Evolutionary conservation across 2,329 filamentous ascomycete genomes (phyloP).

Genomic region (Capronia epimyces): DNA sequence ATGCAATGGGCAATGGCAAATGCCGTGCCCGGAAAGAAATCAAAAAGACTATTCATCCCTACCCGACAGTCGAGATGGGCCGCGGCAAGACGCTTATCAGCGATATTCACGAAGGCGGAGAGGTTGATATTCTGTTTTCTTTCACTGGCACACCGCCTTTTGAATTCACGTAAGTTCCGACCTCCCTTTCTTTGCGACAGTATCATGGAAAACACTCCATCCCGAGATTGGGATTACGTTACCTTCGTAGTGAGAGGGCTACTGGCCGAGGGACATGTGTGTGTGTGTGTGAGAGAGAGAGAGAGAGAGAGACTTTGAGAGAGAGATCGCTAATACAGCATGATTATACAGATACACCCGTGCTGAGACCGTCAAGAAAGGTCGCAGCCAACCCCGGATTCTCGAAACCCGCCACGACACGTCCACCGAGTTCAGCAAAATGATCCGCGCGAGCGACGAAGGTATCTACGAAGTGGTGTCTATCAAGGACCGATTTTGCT

Average conservation of each 20-base stretch:
- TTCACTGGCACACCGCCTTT: constrained; percentile 95
- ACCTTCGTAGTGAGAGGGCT: no score
- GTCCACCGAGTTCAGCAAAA: constrained; percentile 74
- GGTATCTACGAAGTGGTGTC: constrained; percentile 96
- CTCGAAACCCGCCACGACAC: constrained; percentile 87
- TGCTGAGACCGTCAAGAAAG: constrained; percentile 68
- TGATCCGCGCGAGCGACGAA: constrained; percentile 80
- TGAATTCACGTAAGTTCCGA: constrained; percentile 67
- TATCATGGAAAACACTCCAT: no score
- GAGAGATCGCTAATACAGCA: no score
- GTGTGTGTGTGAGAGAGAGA: no score
- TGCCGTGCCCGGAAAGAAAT: constrained; percentile 77
- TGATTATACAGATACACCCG: constrained; percentile 67
- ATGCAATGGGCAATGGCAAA: constrained; percentile 55
- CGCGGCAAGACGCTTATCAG: constrained; percentile 74
- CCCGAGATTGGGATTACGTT: no score
- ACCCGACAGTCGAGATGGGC: constrained; percentile 86
- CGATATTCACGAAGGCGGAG: constrained; percentile 94
- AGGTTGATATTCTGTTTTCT: constrained; percentile 88
- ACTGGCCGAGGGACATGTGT: no score
- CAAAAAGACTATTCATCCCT: constrained; percentile 77
- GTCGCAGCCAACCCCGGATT: constrained; percentile 65
- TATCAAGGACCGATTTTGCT: constrained; percentile 89
- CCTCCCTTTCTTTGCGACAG: no score
- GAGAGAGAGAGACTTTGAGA: no score